Conservation (phyloP, 2,329 filamentous ascomycete genomes). For the Emmonsiellopsis sp. region DNA sequence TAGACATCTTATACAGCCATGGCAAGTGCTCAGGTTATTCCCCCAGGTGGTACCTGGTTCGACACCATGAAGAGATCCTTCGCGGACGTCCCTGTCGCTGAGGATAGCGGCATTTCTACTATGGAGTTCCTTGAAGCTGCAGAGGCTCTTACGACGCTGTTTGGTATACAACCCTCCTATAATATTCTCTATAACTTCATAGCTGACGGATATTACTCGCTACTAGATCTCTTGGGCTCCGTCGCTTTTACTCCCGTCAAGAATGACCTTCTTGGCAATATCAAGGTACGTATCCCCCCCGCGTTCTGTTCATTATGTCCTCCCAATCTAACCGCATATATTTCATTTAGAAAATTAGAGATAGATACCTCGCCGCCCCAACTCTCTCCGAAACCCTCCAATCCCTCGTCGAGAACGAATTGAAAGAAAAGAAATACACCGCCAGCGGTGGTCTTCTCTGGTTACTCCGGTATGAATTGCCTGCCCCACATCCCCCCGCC, state of each 20-base stretch:
- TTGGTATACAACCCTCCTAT: conserved; percentile 49
- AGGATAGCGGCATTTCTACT: conserved; percentile 71
- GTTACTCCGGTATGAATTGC: conserved; percentile 63
- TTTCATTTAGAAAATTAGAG: conserved; percentile 67
- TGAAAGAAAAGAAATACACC: conserved; percentile 79
- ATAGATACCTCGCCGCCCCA: conserved; percentile 69
- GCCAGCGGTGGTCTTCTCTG: conserved; percentile 87
- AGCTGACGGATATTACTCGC: background rate
- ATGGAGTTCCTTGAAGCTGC: conserved; percentile 84
- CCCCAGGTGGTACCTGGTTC: conserved; percentile 70
- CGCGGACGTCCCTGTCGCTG: conserved; percentile 66
- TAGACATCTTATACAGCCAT: conserved; percentile 31
- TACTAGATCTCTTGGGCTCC: conserved; percentile 49
- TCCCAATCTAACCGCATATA: background rate
- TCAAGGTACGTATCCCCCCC: conserved; percentile 55
- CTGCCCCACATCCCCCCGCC: background rate
- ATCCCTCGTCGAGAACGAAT: conserved; percentile 73
- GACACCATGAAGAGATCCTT: conserved; percentile 79
- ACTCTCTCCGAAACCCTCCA: conserved; percentile 76
- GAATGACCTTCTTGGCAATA: conserved; percentile 80
- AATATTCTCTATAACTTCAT: background rate
- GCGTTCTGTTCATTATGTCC: background rate
- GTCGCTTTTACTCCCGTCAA: conserved; percentile 86
- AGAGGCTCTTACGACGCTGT: conserved; percentile 77
- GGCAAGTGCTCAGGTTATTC: conserved; percentile 41